Evolutionary conservation across 2,329 filamentous ascomycete genomes (phyloP), one percentile per base, ranked within the genome.

Genomic region (Monosporascus sp.): DNA sequence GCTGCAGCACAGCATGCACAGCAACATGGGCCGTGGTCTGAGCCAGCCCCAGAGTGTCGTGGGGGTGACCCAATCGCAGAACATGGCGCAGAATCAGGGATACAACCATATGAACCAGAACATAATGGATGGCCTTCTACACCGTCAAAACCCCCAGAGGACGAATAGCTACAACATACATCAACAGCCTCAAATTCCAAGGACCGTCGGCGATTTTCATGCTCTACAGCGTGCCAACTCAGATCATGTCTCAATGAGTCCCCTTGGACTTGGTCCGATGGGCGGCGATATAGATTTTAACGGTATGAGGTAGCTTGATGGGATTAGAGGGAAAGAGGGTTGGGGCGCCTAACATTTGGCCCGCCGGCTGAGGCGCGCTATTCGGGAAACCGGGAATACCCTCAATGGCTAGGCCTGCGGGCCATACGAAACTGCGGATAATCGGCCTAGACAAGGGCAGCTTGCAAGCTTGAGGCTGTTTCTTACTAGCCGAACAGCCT

Each of bases 151-250:
- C 19, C 63, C 68, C 2, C 72, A 74, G 44, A 66, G 74, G 22
- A 53, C 70, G 1, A 72, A 69, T 37, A 75, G 71, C 49, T 77
- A 72, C 43, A 68, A 70, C 37, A 67, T 75, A 49, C 59, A 67
- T 19, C 62, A 66, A 5, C 54, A 58, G 19, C 60, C 64, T 5
- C 68, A 67, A 22, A 66, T 77, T 53, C 67, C 69, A 2, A 70
- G 73, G 47, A 75, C 75, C 1, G 72, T 78, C 0, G 74, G 72
- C 3, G 77, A 79, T 49, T 81, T 79, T 49, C 78, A 80, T 26
- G 72, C 73, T 1, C 60, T 81, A 2, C 78, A 79, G 53, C 68
- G 77, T 40, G 70, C 71, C 11, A 74, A 72, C 50, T 68, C 73
- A 0, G 76, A 78, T 43, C 68, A 68, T 24, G 67, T 65, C 14